Conservation (phyloP, 2,329 filamentous ascomycete genomes). For the Cordyceps pruinosa region DNA sequence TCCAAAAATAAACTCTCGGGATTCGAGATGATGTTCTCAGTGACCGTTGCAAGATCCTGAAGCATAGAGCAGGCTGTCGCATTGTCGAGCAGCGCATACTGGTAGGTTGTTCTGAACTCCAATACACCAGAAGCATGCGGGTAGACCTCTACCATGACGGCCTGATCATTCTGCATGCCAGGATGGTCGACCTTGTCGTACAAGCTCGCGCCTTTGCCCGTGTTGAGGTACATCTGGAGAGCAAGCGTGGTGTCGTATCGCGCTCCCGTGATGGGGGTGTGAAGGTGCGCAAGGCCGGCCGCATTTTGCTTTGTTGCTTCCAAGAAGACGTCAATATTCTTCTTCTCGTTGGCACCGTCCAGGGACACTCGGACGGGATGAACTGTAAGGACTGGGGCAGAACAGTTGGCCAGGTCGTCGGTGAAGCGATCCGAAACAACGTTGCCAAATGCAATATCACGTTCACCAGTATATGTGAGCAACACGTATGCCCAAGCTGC, state of each 20-base stretch:
- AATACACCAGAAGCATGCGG: not conserved
- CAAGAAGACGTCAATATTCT: not conserved
- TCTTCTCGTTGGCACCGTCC: not conserved
- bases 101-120: not conserved
- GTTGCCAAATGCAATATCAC: conserved; percentile 1
- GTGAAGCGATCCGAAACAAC: conserved; percentile 3
- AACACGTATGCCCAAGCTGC: conserved; percentile 2
- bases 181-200: conserved; percentile 1
- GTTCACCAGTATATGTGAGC: not conserved
- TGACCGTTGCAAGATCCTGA: not conserved
- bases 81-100: not conserved
- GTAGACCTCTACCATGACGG: conserved; percentile 1
- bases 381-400: not conserved
- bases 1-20: not conserved
- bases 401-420: conserved; percentile 1
- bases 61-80: not conserved
- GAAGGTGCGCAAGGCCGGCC: not conserved
- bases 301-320: not conserved
- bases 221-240: conserved; percentile 3
- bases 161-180: conserved; percentile 2
- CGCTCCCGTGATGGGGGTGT: not conserved
- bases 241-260: not conserved
- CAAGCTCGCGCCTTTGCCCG: not conserved
- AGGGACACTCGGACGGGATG: not conserved
- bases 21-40: not conserved